phyloP scores from a whole-genome alignment of 73 alveolate species.

The Durusdinium trenchii region DNA sequence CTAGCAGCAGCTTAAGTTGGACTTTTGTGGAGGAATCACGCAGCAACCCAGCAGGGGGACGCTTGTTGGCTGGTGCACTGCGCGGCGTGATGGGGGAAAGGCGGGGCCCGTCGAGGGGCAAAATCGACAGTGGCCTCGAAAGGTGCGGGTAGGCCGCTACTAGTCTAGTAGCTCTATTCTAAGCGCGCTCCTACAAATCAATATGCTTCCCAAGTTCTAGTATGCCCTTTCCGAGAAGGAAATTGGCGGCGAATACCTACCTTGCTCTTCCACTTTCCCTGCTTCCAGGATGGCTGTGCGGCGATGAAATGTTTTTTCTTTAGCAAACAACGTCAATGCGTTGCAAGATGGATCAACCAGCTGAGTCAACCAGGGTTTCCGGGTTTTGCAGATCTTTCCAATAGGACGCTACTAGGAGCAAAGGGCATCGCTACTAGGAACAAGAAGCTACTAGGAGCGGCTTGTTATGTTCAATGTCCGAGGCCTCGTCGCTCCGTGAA shows the following conservation, averaged over 20 bases:
- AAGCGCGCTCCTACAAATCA: not conserved
- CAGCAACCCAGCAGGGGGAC: constrained; percentile 50
- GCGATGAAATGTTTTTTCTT: too few relatives aligned
- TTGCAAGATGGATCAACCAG: too few relatives aligned
- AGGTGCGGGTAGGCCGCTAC: not conserved
- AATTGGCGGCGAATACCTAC: too few relatives aligned
- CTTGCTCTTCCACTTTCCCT: too few relatives aligned
- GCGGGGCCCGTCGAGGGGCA: not conserved
- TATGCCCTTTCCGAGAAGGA: not conserved
- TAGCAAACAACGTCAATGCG: too few relatives aligned
- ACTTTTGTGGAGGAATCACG: constrained; percentile 18
- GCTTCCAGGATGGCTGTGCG: too few relatives aligned
- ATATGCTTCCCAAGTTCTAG: not conserved
- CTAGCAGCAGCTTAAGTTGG: too few relatives aligned
- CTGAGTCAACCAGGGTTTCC: too few relatives aligned
- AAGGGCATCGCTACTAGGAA: too few relatives aligned
- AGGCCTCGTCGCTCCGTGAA: constrained; percentile 46
- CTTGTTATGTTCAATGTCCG: not conserved
- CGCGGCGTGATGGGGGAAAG: constrained; percentile 71
- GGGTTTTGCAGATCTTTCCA: too few relatives aligned
- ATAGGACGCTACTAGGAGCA: too few relatives aligned
- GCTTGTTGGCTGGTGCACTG: constrained; percentile 75
- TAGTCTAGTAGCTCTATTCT: not conserved
- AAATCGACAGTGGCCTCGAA: too few relatives aligned
- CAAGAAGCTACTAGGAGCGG: not conserved